Conservation (phyloP, 1,284 basidiomycete species). For the Sanghuangporus sanghuang region DNA sequence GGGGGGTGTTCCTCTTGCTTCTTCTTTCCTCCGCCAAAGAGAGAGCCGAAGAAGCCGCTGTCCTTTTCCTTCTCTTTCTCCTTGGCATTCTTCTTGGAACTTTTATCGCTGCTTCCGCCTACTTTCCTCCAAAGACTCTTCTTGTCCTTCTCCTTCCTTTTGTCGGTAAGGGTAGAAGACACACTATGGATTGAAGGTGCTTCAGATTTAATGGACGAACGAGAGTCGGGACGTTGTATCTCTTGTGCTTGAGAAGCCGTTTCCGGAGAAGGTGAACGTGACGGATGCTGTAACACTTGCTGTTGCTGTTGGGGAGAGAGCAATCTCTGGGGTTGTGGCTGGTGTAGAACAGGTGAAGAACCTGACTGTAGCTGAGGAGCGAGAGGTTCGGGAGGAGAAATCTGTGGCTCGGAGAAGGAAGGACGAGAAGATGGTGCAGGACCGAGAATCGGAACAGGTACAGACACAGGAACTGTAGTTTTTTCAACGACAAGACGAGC, state of each 20-base stretch:
- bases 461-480: conserved; percentile 3
- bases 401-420: not conserved
- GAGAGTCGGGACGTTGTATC: conserved; percentile 12
- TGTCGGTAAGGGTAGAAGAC: conserved; percentile 26
- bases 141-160: conserved; percentile 74
- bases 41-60: conserved; percentile 78
- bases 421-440: conserved; percentile 8
- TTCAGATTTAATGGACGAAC: conserved; percentile 22
- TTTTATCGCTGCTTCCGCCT: conserved; percentile 61
- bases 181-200: conserved; percentile 30
- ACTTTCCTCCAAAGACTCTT: conserved; percentile 72
- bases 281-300: conserved; percentile 30
- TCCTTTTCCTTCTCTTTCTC: conserved; percentile 73
- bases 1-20: conserved; percentile 62
- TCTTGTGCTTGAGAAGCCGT: conserved; percentile 24
- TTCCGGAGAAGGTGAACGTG: conserved; percentile 42
- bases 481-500: conserved; percentile 27
- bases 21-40: conserved; percentile 82
- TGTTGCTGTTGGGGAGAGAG: conserved; percentile 29
- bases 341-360: conserved; percentile 47
- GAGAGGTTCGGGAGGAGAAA: conserved; percentile 10
- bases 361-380: conserved; percentile 18
- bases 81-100: conserved; percentile 44
- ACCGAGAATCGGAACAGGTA: not conserved
- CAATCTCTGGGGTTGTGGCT: conserved; percentile 44